phyloP scores from a whole-genome alignment of 2,329 filamentous ascomycete species.

The Neospermospora avenae region DNA sequence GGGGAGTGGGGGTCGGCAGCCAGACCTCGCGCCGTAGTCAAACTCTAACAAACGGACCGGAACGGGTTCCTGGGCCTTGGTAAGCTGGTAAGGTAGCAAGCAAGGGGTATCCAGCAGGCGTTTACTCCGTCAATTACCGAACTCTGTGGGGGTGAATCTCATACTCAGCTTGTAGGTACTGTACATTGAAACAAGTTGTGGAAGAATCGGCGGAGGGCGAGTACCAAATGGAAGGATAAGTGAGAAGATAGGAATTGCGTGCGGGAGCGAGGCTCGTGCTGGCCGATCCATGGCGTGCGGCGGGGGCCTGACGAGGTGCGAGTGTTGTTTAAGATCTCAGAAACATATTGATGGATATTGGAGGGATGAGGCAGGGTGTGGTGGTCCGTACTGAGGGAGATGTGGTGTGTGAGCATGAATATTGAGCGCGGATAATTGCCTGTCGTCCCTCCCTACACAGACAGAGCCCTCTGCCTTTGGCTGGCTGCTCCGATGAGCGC shows the following conservation, averaged over 20 bases:
- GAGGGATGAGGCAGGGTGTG: not conserved
- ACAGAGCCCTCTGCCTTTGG: too few relatives aligned
- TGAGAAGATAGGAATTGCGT: not conserved
- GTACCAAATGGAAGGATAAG: not conserved
- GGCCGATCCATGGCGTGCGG: slow-evolving; percentile 10
- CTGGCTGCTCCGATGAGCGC: too few relatives aligned
- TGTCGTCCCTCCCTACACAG: not conserved
- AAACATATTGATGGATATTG: slow-evolving; percentile 13
- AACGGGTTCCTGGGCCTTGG: slow-evolving; percentile 1
- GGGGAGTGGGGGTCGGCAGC: slow-evolving; percentile 10
- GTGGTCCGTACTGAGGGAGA: not conserved
- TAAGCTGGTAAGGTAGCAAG: not conserved
- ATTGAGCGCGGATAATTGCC: not conserved
- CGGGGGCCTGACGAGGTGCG: slow-evolving; percentile 3
- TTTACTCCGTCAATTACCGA: not conserved
- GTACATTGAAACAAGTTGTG: not conserved
- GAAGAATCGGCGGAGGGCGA: not conserved
- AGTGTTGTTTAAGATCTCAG: slow-evolving; percentile 5
- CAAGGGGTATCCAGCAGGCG: not conserved
- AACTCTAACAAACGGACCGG: slow-evolving; percentile 3
- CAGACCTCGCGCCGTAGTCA: not conserved
- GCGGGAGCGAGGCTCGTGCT: not conserved
- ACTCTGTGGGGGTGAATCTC: not conserved
- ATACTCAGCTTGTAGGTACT: not conserved
- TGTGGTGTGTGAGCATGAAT: not conserved